Evolutionary conservation across 495 filamentous ascomycete genomes (phyloP).

Genomic region (Podospora fimiseda): DNA sequence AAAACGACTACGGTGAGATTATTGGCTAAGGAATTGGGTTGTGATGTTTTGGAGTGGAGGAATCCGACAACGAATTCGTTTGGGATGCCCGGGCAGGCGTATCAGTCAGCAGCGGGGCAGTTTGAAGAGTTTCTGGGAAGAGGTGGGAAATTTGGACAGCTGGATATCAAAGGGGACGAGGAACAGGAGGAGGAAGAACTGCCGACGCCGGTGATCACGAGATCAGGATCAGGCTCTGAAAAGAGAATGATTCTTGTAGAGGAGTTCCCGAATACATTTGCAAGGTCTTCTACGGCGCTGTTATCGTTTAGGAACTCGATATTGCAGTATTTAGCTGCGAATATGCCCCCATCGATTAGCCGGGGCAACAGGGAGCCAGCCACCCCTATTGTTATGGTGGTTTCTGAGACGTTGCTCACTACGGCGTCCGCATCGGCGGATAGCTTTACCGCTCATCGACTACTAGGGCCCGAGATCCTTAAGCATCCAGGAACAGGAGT

Average conservation of each 20-base stretch:
- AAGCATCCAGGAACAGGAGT: slow-evolving; percentile 66
- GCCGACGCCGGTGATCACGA: slow-evolving; percentile 12
- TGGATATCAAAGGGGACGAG: slow-evolving; percentile 52
- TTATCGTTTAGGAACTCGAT: slow-evolving; percentile 70
- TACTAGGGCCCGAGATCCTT: slow-evolving; percentile 79
- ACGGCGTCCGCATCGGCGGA: slow-evolving; percentile 71
- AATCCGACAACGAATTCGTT: slow-evolving; percentile 66
- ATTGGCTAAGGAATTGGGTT: slow-evolving; percentile 63
- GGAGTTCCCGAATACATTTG: slow-evolving; percentile 85
- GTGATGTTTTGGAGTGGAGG: slow-evolving; percentile 82
- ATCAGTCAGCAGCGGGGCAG: slow-evolving; percentile 59
- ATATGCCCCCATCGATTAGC: slow-evolving; percentile 42
- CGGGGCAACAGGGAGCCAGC: slow-evolving; percentile 34
- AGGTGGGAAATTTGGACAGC: slow-evolving; percentile 68
- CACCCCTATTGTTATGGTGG: slow-evolving; percentile 77
- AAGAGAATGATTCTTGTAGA: slow-evolving; percentile 72
- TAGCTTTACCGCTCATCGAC: slow-evolving; percentile 81
- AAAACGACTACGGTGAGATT: slow-evolving; percentile 83
- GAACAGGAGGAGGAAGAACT: slow-evolving; percentile 8
- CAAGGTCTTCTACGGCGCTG: slow-evolving; percentile 58
- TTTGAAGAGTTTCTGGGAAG: slow-evolving; percentile 88
- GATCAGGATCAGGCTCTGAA: slow-evolving; percentile 7
- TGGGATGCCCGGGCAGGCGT: slow-evolving; percentile 43
- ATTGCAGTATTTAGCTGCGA: slow-evolving; percentile 62
- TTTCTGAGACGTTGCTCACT: slow-evolving; percentile 79